Conservation (phyloP, 257 asterid genomes). For the Hygrophila difformis region DNA sequence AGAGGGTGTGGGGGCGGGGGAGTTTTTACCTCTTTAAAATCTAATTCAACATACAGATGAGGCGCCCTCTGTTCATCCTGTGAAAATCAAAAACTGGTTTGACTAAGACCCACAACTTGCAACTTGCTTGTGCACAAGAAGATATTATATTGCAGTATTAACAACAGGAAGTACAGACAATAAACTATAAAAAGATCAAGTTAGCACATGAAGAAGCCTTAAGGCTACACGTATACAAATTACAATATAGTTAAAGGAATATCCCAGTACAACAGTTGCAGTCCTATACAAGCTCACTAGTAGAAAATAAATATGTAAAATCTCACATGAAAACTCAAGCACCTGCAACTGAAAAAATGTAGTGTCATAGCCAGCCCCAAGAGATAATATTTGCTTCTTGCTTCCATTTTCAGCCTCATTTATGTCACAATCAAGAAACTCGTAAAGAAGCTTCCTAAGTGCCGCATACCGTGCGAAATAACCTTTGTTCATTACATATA, state of each 20-base stretch:
- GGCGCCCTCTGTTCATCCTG: slow-evolving; percentile 97
- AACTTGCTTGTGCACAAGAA: background rate
- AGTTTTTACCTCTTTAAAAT: slow-evolving; percentile 74
- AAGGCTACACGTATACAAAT: slow-evolving; percentile 6
- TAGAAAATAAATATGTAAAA: slow-evolving; percentile 15
- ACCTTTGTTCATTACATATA: slow-evolving; percentile 33
- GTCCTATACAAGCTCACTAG: slow-evolving; percentile 11
- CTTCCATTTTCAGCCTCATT: slow-evolving; percentile 29
- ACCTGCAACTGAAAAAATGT: slow-evolving; percentile 91
- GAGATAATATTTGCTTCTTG: slow-evolving; percentile 81
- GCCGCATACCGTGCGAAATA: slow-evolving; percentile 95
- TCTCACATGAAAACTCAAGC: slow-evolving; percentile 27
- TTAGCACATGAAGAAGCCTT: background rate
- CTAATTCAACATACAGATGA: slow-evolving; percentile 75
- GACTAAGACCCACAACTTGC: slow-evolving; percentile 4
- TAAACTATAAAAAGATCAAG: no score
- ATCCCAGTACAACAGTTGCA: background rate
- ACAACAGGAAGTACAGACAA: slow-evolving; percentile 2
- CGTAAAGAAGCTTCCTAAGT: slow-evolving; percentile 61
- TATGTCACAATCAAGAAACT: slow-evolving; percentile 58
- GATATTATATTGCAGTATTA: background rate
- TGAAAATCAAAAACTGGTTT: slow-evolving; percentile 22
- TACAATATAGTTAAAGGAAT: slow-evolving; percentile 11
- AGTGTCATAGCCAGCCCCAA: slow-evolving; percentile 98
- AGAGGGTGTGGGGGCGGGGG: background rate